Percentiles rank a stretch among this genome's conserved stretches.
Conservation (phyloP, 2,329 filamentous ascomycete genomes). For the Paraconiothyrium sp. region DNA sequence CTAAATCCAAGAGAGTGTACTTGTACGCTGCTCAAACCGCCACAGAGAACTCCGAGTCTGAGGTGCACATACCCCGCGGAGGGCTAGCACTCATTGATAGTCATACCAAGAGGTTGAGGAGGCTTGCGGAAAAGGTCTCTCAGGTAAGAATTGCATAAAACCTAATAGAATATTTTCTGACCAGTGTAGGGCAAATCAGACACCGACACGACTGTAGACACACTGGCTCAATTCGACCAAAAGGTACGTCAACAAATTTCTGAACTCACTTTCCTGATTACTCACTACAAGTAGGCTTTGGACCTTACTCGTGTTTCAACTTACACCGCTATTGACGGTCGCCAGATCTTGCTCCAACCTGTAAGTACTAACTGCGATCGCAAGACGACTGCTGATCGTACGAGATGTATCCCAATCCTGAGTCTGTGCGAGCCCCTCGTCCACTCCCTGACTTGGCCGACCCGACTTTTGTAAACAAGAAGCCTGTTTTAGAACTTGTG, state of each 20-base stretch:
- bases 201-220: neutral
- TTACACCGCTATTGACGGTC: slow-evolving; percentile 19
- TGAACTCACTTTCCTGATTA: neutral
- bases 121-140: neutral
- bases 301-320: neutral
- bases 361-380: slow-evolving; percentile 6
- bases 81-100: slow-evolving; percentile 34
- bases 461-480: neutral
- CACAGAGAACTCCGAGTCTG: neutral
- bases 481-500: slow-evolving; percentile 10
- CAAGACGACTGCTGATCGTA: slow-evolving; percentile 1
- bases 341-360: slow-evolving; percentile 5
- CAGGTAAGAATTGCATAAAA: slow-evolving; percentile 5
- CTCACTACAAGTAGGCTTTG: slow-evolving; percentile 10
- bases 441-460: slow-evolving; percentile 8
- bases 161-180: neutral
- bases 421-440: neutral
- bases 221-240: slow-evolving; percentile 16
- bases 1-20: slow-evolving; percentile 6
- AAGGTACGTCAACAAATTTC: slow-evolving; percentile 14
- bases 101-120: slow-evolving; percentile 30
- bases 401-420: slow-evolving; percentile 15
- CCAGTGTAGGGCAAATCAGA: neutral
- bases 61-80: slow-evolving; percentile 34
- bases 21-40: neutral